Evolutionary conservation across 2,329 filamentous ascomycete genomes (phyloP).

Genomic region (Trichoderma cornu-damae): DNA sequence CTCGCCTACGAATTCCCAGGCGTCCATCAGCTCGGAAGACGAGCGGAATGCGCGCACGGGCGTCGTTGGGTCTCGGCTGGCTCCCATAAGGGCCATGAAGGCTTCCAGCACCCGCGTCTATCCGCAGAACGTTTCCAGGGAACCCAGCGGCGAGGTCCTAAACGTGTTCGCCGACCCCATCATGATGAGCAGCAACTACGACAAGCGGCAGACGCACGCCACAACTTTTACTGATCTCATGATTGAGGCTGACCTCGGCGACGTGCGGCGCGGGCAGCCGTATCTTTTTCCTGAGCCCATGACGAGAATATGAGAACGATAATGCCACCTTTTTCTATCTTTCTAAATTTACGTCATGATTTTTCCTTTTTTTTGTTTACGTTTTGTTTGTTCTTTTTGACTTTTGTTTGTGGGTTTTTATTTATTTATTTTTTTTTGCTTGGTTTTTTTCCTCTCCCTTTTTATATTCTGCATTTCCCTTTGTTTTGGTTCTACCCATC

Average conservation of each 20-base stretch:
- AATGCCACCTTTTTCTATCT: background rate
- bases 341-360: background rate
- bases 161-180: constrained; percentile 48
- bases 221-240: constrained; percentile 53
- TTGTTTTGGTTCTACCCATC: background rate
- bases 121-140: constrained; percentile 36
- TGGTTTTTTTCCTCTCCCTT: background rate
- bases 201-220: constrained; percentile 29
- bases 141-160: constrained; percentile 46
- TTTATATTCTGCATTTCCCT: background rate
- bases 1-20: constrained; percentile 21
- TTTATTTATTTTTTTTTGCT: background rate
- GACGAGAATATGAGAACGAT: constrained; percentile 26
- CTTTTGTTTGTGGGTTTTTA: no score
- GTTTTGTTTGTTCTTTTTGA: no score
- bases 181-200: constrained; percentile 31
- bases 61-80: constrained; percentile 25
- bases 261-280: constrained; percentile 38
- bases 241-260: constrained; percentile 42
- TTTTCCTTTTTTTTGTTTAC: background rate
- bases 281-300: constrained; percentile 39
- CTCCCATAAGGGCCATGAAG: constrained; percentile 40
- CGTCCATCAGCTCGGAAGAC: constrained; percentile 26
- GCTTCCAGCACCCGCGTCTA: constrained; percentile 26
- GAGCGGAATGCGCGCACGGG: constrained; percentile 27